phyloP scores from a whole-genome alignment of 805 yeast species.

The Schwanniomyces pseudopolymorphus region DNA sequence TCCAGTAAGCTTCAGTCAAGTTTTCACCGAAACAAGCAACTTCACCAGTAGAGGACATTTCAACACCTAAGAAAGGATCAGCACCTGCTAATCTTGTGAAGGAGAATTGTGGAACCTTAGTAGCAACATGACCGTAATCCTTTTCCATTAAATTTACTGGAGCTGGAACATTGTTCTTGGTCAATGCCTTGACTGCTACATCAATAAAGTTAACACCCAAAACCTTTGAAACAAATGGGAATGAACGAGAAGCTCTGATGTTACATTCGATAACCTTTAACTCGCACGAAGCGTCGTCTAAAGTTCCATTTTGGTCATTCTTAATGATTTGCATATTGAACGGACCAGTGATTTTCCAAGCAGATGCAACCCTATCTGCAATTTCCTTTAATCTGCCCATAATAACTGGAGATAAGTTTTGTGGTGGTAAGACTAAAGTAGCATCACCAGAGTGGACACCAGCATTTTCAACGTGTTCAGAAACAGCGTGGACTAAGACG shows the following conservation, averaged over 20 bases:
- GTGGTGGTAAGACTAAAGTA: conserved; percentile 92
- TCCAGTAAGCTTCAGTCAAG: conserved; percentile 92
- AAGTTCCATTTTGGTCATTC: conserved; percentile 60
- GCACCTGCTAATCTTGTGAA: conserved; percentile 99
- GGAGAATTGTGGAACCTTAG: conserved; percentile 96
- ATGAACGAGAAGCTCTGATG: conserved; percentile 96
- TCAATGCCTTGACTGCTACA: conserved; percentile 85
- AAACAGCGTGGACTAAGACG: conserved; percentile 89
- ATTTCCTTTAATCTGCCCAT: conserved; percentile 78
- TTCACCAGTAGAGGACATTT: conserved; percentile 99
- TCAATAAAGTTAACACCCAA: conserved; percentile 93
- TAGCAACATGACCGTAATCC: conserved; percentile 78
- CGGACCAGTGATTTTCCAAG: conserved; percentile 97
- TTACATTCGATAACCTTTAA: conserved; percentile 98
- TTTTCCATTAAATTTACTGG: conserved; percentile 83
- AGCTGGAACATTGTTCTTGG: conserved; percentile 69
- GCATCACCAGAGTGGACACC: conserved; percentile 99
- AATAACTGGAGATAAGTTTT: conserved; percentile 61
- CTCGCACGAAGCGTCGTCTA: conserved; percentile 52
- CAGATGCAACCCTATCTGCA: conserved; percentile 89
- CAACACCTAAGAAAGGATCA: conserved; percentile 98
- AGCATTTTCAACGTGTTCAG: conserved; percentile 98
- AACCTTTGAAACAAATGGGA: conserved; percentile 98
- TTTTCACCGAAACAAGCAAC: conserved; percentile 94
- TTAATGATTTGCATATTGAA: conserved; percentile 97